Conservation (phyloP, 2,329 filamentous ascomycete species). For the Fusarium pseudograminearum region DNA sequence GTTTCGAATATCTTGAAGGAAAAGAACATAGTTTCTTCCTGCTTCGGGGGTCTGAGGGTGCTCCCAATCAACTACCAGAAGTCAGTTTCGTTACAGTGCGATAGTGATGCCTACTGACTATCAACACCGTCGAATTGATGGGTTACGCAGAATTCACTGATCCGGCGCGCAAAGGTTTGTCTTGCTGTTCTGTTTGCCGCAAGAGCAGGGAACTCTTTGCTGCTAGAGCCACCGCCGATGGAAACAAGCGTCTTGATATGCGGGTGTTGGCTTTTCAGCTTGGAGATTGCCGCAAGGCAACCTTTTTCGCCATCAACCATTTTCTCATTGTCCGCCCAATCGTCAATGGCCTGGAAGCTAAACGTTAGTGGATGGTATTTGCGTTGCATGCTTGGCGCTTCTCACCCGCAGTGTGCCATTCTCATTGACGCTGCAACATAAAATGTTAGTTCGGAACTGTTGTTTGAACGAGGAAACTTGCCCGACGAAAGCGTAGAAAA, state of each 20-base stretch:
- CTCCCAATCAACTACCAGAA: slow-evolving; percentile 73
- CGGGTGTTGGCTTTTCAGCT: slow-evolving; percentile 68
- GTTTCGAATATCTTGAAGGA: slow-evolving; percentile 67
- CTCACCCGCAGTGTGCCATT: slow-evolving; percentile 58
- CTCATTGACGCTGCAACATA: slow-evolving; percentile 49
- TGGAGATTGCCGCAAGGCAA: slow-evolving; percentile 70
- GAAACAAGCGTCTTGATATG: slow-evolving; percentile 71
- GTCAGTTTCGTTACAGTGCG: neutral
- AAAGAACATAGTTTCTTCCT: slow-evolving; percentile 68
- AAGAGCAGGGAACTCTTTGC: slow-evolving; percentile 70
- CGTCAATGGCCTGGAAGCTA: slow-evolving; percentile 61
- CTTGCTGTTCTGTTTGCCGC: slow-evolving; percentile 62
- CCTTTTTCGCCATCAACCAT: slow-evolving; percentile 69
- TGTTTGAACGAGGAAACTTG: slow-evolving; percentile 27
- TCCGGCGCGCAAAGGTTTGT: slow-evolving; percentile 66
- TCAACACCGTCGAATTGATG: slow-evolving; percentile 74
- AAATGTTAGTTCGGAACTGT: slow-evolving; percentile 21
- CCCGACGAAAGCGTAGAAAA: slow-evolving; percentile 74
- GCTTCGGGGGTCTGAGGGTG: slow-evolving; percentile 67
- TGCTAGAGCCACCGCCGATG: slow-evolving; percentile 73
- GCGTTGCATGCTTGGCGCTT: neutral
- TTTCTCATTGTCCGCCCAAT: slow-evolving; percentile 72
- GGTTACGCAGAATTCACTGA: slow-evolving; percentile 65
- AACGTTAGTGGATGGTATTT: slow-evolving; percentile 2
- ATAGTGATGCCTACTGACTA: slow-evolving; percentile 54